phyloP scores from a whole-genome alignment of 1,284 basidiomycete species.

The Hypsizygus ulmarius region DNA sequence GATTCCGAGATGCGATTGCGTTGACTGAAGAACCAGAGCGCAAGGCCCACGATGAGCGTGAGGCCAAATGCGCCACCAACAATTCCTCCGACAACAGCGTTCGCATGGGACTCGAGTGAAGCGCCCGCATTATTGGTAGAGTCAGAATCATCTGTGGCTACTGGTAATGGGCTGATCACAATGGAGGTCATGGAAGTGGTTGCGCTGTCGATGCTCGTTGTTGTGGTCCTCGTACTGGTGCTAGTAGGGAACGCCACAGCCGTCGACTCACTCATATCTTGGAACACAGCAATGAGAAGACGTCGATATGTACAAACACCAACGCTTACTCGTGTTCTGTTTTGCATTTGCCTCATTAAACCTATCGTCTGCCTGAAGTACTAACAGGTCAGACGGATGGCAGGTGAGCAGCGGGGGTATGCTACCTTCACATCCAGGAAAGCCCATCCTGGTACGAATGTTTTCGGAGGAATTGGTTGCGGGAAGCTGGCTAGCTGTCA shows the following conservation, averaged over 20 bases:
- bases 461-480: conserved; percentile 10
- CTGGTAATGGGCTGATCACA: not conserved
- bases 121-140: not conserved
- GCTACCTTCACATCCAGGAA: conserved; percentile 20
- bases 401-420: not conserved
- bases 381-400: not conserved
- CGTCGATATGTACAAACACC: not conserved
- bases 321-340: conserved; percentile 13
- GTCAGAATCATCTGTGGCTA: not conserved
- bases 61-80: conserved; percentile 13
- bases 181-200: not conserved
- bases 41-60: conserved; percentile 9
- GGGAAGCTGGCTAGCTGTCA: conserved; percentile 15
- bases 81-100: conserved; percentile 16
- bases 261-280: conserved; percentile 18
- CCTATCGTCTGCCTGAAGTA: conserved; percentile 10
- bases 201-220: conserved; percentile 1
- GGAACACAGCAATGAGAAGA: not conserved
- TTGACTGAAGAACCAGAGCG: conserved; percentile 11
- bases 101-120: not conserved
- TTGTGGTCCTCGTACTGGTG: conserved; percentile 1
- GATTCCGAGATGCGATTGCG: conserved; percentile 10
- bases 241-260: conserved; percentile 10
- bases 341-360: conserved; percentile 17
- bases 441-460: conserved; percentile 21